These are phyloP conservation scores for Metarhizium robertsii DNA, from an alignment of 2,329 filamentous ascomycete species.

Conservation along the genomic window DNA sequence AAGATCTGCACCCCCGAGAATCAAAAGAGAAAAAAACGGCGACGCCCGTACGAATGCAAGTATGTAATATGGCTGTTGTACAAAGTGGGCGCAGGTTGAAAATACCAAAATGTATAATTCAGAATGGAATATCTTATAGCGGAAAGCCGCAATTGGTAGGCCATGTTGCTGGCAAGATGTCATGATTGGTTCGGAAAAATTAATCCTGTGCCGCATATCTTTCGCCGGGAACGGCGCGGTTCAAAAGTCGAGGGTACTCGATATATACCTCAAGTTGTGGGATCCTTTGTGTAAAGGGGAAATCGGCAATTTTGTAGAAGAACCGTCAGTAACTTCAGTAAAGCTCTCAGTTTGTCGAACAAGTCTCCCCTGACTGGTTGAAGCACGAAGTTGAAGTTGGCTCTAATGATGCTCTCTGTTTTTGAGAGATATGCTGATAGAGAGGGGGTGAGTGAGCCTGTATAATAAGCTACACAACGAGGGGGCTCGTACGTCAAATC, in stretches of 20 bases:
- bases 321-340: background rate
- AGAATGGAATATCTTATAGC: background rate
- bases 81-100: background rate
- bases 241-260: background rate
- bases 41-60: background rate
- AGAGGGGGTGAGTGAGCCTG: background rate
- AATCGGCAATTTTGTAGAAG: background rate
- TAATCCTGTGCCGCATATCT: background rate
- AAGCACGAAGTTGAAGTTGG: too few relatives aligned
- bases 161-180: background rate
- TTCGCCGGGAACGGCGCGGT: too few relatives aligned
- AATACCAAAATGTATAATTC: background rate
- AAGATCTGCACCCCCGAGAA: background rate
- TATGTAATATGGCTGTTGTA: background rate
- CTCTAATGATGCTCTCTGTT: too few relatives aligned
- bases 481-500: constrained; percentile 20
- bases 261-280: background rate
- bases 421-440: too few relatives aligned
- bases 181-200: background rate
- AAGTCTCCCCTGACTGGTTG: too few relatives aligned
- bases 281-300: background rate
- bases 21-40: background rate
- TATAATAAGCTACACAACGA: background rate
- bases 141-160: background rate
- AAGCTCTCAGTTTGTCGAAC: too few relatives aligned